phyloP scores from a whole-genome alignment of 2,329 filamentous ascomycete species.

The Trichoderma sp. region DNA sequence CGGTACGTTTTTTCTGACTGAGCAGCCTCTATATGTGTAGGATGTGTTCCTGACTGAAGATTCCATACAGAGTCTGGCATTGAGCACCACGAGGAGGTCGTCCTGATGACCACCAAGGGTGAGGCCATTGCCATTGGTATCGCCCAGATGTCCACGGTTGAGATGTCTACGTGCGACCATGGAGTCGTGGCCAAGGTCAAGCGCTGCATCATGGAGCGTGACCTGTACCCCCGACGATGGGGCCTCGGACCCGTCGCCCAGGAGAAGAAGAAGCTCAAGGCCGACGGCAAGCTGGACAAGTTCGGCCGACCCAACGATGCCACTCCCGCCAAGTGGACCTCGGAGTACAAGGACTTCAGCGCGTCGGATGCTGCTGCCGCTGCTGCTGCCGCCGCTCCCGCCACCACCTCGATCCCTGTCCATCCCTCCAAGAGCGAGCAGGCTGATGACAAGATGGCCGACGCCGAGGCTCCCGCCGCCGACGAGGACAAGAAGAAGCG shows the following conservation, averaged over 20 bases:
- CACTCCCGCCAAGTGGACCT: constrained; percentile 90
- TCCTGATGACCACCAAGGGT: constrained; percentile 98
- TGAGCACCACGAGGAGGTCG: constrained; percentile 93
- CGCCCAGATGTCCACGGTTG: constrained; percentile 96
- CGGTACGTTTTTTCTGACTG: constrained; percentile 54
- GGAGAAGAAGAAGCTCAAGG: constrained; percentile 99
- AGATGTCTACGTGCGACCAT: constrained; percentile 95
- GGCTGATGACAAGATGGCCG: constrained; percentile 39
- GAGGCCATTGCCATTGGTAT: constrained; percentile 97
- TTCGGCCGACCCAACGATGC: constrained; percentile 89
- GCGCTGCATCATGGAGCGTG: constrained; percentile 99
- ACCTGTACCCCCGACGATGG: constrained; percentile 96
- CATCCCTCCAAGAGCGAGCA: constrained; percentile 43
- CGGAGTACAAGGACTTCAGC: constrained; percentile 89
- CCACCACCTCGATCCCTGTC: constrained; percentile 38
- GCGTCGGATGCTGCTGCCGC: constrained; percentile 53
- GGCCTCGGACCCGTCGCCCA: constrained; percentile 88
- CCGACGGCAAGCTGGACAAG: constrained; percentile 97
- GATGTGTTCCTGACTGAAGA: constrained; percentile 34
- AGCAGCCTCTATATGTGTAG: background rate
- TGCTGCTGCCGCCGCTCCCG: constrained; percentile 47
- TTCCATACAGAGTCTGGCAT: constrained; percentile 72
- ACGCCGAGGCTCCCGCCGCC: constrained; percentile 47
- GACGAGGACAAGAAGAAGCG: constrained; percentile 66
- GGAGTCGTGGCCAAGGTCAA: constrained; percentile 98